Percentiles rank a stretch among this genome's conserved stretches.
These are phyloP conservation scores for Hypoxylon rubiginosum DNA, from an alignment of 2,329 filamentous ascomycete species.

Conservation along the genomic window DNA sequence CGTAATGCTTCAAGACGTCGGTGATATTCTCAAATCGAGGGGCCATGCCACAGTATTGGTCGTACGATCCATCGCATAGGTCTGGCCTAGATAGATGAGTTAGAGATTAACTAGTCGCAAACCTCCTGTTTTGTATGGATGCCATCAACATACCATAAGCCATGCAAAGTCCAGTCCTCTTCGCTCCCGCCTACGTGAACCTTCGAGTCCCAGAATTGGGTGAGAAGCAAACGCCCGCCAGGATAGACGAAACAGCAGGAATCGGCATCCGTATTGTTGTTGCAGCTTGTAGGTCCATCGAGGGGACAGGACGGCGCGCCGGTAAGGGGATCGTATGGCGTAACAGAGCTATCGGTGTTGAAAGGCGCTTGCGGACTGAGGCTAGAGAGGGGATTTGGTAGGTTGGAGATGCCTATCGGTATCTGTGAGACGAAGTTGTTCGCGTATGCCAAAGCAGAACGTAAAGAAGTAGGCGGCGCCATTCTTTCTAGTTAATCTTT, in stretches of 20 bases:
- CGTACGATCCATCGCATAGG: conserved; percentile 60
- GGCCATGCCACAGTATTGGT: conserved; percentile 59
- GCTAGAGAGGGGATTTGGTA: conserved; percentile 45
- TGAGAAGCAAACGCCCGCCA: conserved; percentile 57
- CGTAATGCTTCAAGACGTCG: conserved; percentile 57
- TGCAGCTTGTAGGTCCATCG: conserved; percentile 58
- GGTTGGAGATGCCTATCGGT: conserved; percentile 45
- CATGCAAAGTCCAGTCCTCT: conserved; percentile 61
- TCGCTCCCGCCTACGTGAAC: conserved; percentile 57
- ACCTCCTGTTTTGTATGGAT: background rate
- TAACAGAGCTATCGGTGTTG: conserved; percentile 36
- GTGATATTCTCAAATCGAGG: conserved; percentile 59
- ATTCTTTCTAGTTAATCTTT: conserved; percentile 29
- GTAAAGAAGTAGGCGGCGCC: conserved; percentile 50
- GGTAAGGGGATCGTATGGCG: conserved; percentile 54
- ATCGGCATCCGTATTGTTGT: conserved; percentile 55
- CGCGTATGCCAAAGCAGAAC: conserved; percentile 52
- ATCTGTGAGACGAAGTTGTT: conserved; percentile 53
- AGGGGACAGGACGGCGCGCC: conserved; percentile 57
- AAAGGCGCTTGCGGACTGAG: conserved; percentile 37
- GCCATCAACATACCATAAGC: conserved; percentile 56
- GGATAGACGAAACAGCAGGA: conserved; percentile 60
- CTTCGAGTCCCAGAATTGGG: conserved; percentile 61
- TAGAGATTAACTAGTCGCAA: conserved; percentile 4
- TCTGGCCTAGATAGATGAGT: conserved; percentile 55